These are phyloP conservation scores for Kentomonas sorsogonicus DNA, from an alignment of 208 protist species.

Conservation along the genomic window DNA sequence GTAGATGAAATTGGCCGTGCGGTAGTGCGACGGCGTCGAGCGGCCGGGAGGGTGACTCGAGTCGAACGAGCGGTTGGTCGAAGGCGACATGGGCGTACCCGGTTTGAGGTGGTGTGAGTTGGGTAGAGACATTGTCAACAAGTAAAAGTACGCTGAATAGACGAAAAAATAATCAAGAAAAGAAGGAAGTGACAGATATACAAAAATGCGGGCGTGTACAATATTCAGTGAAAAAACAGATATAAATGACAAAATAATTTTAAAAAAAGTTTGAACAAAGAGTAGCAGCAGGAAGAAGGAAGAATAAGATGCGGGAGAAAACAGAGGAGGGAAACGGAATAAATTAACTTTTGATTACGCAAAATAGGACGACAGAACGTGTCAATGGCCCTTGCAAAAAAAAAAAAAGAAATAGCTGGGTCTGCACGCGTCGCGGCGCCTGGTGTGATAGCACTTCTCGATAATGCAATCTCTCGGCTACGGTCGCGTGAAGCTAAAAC, in stretches of 20 bases:
- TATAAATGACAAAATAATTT: too few relatives aligned
- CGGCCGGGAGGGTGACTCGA: too few relatives aligned
- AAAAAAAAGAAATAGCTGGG: slow-evolving; percentile 11
- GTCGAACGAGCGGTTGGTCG: neutral
- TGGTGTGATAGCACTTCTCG: too few relatives aligned
- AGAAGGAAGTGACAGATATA: neutral
- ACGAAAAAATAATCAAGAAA: slow-evolving; percentile 12
- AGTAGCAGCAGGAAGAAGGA: neutral
- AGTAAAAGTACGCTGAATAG: slow-evolving; percentile 1
- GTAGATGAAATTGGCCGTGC: slow-evolving; percentile 27
- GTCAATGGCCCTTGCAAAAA: neutral
- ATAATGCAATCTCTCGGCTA: too few relatives aligned
- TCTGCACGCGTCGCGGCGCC: neutral
- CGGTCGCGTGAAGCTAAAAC: too few relatives aligned
- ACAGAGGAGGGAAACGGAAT: neutral
- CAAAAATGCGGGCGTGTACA: neutral
- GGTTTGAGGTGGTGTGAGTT: neutral
- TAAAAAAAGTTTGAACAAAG: too few relatives aligned
- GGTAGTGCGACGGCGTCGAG: neutral
- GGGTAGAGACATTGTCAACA: neutral
- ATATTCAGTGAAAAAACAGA: neutral
- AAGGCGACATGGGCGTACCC: slow-evolving; percentile 1
- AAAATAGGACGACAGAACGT: neutral
- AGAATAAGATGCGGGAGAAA: neutral
- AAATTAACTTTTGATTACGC: too few relatives aligned